A percentile compares a stretch with the other conserved stretches of the same genome.
These are phyloP conservation scores for Hylodesmum podocarpum DNA, from an alignment of 306 rosid species.

Conservation along the genomic window DNA sequence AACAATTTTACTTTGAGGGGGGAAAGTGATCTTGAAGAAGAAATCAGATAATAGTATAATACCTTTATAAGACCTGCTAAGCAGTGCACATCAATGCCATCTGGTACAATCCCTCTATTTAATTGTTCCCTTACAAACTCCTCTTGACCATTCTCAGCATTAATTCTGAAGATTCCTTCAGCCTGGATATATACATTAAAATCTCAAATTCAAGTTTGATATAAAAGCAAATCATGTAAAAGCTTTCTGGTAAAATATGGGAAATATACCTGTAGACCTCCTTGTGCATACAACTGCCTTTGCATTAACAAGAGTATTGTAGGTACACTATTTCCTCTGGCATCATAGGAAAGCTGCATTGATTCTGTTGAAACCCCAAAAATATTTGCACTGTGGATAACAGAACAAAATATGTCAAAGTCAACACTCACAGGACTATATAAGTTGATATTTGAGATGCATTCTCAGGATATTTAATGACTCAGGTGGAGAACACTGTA, in stretches of 20 bases:
- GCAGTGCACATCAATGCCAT: not conserved
- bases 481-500: not conserved
- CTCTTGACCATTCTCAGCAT: slow-evolving; percentile 82
- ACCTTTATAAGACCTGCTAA: slow-evolving; percentile 45
- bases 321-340: slow-evolving; percentile 86
- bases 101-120: not conserved
- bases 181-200: slow-evolving; percentile 46
- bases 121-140: slow-evolving; percentile 54
- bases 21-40: not conserved
- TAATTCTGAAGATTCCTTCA: slow-evolving; percentile 84
- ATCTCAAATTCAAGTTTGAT: slow-evolving; percentile 21
- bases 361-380: slow-evolving; percentile 88
- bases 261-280: slow-evolving; percentile 70
- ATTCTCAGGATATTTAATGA: not conserved
- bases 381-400: slow-evolving; percentile 57
- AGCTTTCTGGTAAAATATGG: not conserved
- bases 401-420: slow-evolving; percentile 32
- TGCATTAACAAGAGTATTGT: slow-evolving; percentile 76
- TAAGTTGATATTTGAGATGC: not conserved
- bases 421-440: slow-evolving; percentile 13
- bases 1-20: not conserved
- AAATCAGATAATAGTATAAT: not conserved
- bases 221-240: slow-evolving; percentile 11
- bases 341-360: slow-evolving; percentile 87
- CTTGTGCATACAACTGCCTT: slow-evolving; percentile 63